phyloP scores from a whole-genome alignment of 2,329 filamentous ascomycete genomes.

The Zymoseptoria tritici region DNA sequence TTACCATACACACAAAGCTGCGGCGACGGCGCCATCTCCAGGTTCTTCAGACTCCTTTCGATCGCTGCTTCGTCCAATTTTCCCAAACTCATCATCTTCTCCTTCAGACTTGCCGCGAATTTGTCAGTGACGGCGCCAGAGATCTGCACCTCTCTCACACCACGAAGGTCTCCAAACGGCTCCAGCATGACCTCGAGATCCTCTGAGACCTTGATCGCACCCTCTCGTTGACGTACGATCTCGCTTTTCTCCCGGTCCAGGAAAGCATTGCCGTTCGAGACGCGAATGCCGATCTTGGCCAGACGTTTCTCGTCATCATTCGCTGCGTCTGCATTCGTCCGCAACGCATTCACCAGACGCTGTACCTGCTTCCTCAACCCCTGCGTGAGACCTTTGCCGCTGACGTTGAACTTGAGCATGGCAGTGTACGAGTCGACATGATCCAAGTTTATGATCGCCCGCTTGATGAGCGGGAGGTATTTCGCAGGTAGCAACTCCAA shows the following conservation, averaged over 20 bases:
- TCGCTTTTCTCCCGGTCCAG: slow-evolving; percentile 25
- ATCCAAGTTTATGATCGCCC: slow-evolving; percentile 40
- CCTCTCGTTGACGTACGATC: slow-evolving; percentile 22
- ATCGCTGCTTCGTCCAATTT: slow-evolving; percentile 1
- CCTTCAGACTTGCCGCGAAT: slow-evolving; percentile 31
- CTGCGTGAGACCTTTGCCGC: slow-evolving; percentile 37
- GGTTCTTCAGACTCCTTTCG: slow-evolving; percentile 4
- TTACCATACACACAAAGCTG: slow-evolving; percentile 24
- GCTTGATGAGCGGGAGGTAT: slow-evolving; percentile 36
- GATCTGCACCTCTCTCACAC: slow-evolving; percentile 31
- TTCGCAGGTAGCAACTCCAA: slow-evolving; percentile 35
- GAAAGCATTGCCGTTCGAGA: slow-evolving; percentile 28
- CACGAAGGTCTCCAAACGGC: slow-evolving; percentile 33
- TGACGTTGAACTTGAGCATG: slow-evolving; percentile 47
- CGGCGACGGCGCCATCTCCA: slow-evolving; percentile 5
- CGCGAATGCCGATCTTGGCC: slow-evolving; percentile 18
- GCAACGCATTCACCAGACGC: slow-evolving; percentile 34
- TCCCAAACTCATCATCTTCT: slow-evolving; percentile 25
- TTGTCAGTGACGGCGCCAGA: slow-evolving; percentile 34
- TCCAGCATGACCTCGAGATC: slow-evolving; percentile 37
- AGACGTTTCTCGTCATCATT: slow-evolving; percentile 7
- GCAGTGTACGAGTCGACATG: slow-evolving; percentile 44
- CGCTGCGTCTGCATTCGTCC: slow-evolving; percentile 20
- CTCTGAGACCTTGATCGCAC: slow-evolving; percentile 24
- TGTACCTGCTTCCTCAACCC: slow-evolving; percentile 36